phyloP scores from a whole-genome alignment of 306 rosid genomes.

The Acmispon strigosus region DNA sequence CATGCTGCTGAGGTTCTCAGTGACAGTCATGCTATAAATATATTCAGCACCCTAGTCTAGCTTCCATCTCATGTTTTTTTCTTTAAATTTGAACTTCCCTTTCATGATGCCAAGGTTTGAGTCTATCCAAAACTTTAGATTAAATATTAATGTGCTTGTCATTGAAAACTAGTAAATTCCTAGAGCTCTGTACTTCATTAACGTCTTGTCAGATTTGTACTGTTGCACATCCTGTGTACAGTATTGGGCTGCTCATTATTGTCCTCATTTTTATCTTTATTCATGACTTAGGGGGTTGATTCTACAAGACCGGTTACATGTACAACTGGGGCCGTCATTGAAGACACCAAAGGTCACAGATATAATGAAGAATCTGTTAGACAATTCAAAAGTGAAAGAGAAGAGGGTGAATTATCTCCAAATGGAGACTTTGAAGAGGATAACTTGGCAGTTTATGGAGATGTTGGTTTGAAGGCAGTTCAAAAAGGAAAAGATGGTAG shows the following conservation, averaged over 20 bases:
- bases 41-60: neutral
- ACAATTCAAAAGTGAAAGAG: constrained; percentile 74
- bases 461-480: constrained; percentile 42
- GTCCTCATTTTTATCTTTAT: constrained; percentile 1
- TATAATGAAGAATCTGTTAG: constrained; percentile 61
- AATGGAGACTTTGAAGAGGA: constrained; percentile 97
- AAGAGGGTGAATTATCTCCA: constrained; percentile 98
- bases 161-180: neutral
- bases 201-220: constrained; percentile 3
- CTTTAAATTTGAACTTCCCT: neutral
- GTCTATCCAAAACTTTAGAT: neutral
- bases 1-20: neutral
- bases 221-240: neutral
- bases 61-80: neutral
- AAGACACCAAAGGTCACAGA: constrained; percentile 46
- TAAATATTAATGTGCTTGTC: neutral
- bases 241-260: neutral
- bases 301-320: constrained; percentile 58
- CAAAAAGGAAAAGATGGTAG: constrained; percentile 48
- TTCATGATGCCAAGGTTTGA: neutral
- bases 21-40: neutral
- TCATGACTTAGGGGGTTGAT: constrained; percentile 56
- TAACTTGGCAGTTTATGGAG: constrained; percentile 72
- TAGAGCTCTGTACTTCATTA: neutral
- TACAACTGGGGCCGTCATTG: constrained; percentile 43